These are phyloP conservation scores for Pseudofabraea citricarpa DNA, from an alignment of 2,329 filamentous ascomycete genomes.

Conservation along the genomic window DNA sequence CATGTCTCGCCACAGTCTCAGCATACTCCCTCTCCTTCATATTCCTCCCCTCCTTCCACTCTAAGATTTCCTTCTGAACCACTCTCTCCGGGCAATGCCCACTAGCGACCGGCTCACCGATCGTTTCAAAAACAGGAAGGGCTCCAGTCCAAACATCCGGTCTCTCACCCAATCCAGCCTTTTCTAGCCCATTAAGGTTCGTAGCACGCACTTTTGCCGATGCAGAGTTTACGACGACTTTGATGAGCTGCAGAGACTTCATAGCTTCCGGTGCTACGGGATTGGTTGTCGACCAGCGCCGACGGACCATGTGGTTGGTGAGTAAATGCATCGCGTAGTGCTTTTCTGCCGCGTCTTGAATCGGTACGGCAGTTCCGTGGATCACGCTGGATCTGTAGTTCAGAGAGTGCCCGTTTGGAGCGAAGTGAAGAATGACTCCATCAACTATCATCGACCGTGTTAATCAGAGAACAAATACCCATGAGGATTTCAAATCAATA, in stretches of 20 bases:
- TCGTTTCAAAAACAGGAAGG: background rate
- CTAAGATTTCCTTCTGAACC: background rate
- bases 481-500: too few species aligned
- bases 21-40: background rate
- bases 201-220: conserved; percentile 5
- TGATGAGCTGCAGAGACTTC: conserved; percentile 5
- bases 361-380: conserved; percentile 7
- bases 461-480: too few species aligned
- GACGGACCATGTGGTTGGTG: conserved; percentile 9
- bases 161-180: conserved; percentile 3
- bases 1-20: background rate
- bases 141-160: background rate
- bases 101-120: conserved; percentile 2
- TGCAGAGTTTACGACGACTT: conserved; percentile 4
- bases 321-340: conserved; percentile 6
- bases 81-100: background rate
- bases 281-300: conserved; percentile 9
- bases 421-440: conserved; percentile 8
- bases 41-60: background rate
- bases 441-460: too few species aligned
- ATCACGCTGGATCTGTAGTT: conserved; percentile 8
- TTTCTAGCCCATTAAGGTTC: conserved; percentile 4
- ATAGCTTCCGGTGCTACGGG: conserved; percentile 9
- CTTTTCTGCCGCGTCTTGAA: conserved; percentile 6
- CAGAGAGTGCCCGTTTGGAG: conserved; percentile 10